Evolutionary conservation across 2,329 filamentous ascomycete genomes (phyloP).

Genomic region (Periconia macrospinosa): DNA sequence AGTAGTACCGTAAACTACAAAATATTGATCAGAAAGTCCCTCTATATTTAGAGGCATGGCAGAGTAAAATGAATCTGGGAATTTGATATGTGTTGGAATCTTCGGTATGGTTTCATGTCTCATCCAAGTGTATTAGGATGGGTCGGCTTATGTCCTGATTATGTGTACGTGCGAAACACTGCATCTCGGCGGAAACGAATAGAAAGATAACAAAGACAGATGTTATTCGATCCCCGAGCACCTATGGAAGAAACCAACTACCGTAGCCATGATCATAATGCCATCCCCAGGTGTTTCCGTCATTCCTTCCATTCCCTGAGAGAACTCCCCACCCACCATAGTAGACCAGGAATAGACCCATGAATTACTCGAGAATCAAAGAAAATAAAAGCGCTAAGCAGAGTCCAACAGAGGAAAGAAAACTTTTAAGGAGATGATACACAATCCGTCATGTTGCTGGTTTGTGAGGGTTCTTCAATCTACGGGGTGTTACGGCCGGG

Average conservation of each 20-base stretch:
- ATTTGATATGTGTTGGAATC: no score
- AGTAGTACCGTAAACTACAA: no score
- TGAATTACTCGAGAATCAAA: slow-evolving; percentile 15
- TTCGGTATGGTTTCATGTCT: no score
- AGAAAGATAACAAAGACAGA: background rate
- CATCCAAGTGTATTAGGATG: no score
- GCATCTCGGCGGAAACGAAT: no score
- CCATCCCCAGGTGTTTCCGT: slow-evolving; percentile 7
- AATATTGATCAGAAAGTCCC: no score
- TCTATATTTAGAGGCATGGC: no score
- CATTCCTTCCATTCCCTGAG: slow-evolving; percentile 17
- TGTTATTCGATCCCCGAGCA: slow-evolving; percentile 19
- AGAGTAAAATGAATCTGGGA: no score
- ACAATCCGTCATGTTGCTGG: slow-evolving; percentile 13
- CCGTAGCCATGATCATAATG: slow-evolving; percentile 10
- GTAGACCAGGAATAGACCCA: slow-evolving; percentile 10
- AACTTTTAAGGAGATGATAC: slow-evolving; percentile 34
- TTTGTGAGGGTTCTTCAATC: slow-evolving; percentile 24
- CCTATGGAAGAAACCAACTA: slow-evolving; percentile 18
- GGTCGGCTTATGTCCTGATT: no score
- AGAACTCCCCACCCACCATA: slow-evolving; percentile 9
- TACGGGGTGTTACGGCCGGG: slow-evolving; percentile 23
- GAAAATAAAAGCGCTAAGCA: slow-evolving; percentile 23
- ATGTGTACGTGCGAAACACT: no score
- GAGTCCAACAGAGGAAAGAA: slow-evolving; percentile 15